Conservation (phyloP, 441 rosid genomes). For the Adansonia grandidieri region DNA sequence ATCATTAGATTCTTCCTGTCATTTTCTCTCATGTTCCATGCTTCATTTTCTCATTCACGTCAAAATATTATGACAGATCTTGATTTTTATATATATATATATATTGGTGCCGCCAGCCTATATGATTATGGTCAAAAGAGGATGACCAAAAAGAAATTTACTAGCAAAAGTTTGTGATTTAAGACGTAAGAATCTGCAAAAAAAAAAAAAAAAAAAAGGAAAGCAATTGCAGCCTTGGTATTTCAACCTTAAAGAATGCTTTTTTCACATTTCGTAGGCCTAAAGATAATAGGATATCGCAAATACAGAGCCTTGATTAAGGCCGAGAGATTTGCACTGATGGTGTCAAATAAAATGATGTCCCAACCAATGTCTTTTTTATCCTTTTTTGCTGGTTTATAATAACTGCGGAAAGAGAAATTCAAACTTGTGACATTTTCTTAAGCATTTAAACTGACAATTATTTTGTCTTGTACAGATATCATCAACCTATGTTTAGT, state of each 20-base stretch:
- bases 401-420: not conserved
- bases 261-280: too few species aligned
- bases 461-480: not conserved
- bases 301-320: too few species aligned
- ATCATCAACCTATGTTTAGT: not conserved
- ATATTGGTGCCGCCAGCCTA: not conserved
- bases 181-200: too few species aligned
- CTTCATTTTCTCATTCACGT: not conserved
- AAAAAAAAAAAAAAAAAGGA: too few species aligned
- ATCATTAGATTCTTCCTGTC: conserved; percentile 29
- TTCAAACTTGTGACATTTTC: not conserved
- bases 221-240: too few species aligned
- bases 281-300: too few species aligned
- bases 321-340: not conserved
- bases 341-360: not conserved
- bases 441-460: not conserved
- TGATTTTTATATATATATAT: not conserved
- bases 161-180: too few species aligned
- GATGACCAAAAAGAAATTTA: not conserved
- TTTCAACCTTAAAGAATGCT: not conserved
- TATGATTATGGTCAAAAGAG: not conserved
- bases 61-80: not conserved
- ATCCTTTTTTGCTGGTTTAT: not conserved
- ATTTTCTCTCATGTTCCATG: conserved; percentile 24
- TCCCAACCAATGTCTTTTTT: not conserved